Evolutionary conservation across 495 filamentous ascomycete genomes (phyloP).

Genomic region (Ramalina peruviana): DNA sequence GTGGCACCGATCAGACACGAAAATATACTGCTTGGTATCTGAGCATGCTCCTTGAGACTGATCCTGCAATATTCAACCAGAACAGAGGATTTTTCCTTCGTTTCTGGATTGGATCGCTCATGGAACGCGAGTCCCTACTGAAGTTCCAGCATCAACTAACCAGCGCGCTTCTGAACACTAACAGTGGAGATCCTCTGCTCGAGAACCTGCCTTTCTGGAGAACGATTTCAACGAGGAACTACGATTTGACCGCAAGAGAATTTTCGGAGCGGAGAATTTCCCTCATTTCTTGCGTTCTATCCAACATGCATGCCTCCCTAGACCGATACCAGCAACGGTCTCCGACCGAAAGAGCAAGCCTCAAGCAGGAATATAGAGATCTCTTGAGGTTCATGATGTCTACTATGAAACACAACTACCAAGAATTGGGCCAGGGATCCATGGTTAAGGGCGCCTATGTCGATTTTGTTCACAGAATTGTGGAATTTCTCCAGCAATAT

Average conservation of each 20-base stretch:
- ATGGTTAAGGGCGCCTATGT: slow-evolving; percentile 43
- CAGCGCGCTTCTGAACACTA: slow-evolving; percentile 37
- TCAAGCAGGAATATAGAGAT: slow-evolving; percentile 39
- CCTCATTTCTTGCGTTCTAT: slow-evolving; percentile 45
- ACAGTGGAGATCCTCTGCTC: slow-evolving; percentile 34
- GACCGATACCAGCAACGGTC: slow-evolving; percentile 24
- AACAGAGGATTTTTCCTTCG: slow-evolving; percentile 36
- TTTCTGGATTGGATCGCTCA: slow-evolving; percentile 47
- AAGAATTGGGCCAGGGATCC: slow-evolving; percentile 36
- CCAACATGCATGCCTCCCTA: slow-evolving; percentile 48
- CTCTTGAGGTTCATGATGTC: slow-evolving; percentile 45
- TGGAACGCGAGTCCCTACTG: slow-evolving; percentile 50
- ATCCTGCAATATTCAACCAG: slow-evolving; percentile 26
- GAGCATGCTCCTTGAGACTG: slow-evolving; percentile 38
- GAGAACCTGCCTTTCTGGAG: slow-evolving; percentile 48
- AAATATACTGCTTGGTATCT: slow-evolving; percentile 51
- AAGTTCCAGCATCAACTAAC: slow-evolving; percentile 56
- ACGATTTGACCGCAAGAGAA: slow-evolving; percentile 38
- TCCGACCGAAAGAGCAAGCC: slow-evolving; percentile 18
- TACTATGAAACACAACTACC: slow-evolving; percentile 56
- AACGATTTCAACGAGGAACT: slow-evolving; percentile 24
- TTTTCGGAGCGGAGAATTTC: slow-evolving; percentile 43
- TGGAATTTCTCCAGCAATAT: slow-evolving; percentile 52
- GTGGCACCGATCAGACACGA: slow-evolving; percentile 47
- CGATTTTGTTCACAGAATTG: slow-evolving; percentile 49